Evolutionary conservation across 768 basidiomycete genomes (phyloP).

Genomic region (Tulasnella sp.): DNA sequence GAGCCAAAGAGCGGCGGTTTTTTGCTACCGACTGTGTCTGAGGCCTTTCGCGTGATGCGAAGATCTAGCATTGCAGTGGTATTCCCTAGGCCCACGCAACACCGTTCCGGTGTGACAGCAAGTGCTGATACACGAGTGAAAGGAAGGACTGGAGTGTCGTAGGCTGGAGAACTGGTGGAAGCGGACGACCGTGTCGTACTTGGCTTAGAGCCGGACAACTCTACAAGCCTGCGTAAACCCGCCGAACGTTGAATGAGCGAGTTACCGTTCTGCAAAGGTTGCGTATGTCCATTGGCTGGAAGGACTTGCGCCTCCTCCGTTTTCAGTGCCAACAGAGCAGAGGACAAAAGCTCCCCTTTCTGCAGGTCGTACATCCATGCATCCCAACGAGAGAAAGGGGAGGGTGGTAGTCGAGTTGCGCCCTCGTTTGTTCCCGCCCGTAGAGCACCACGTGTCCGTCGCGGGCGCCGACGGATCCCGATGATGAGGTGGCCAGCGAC

Average conservation of each 20-base stretch:
- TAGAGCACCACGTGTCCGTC: not conserved
- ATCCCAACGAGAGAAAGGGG: conserved; percentile 78
- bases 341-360: conserved; percentile 13
- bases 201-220: conserved; percentile 10
- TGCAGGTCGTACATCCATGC: conserved; percentile 50
- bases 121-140: conserved; percentile 25
- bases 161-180: not conserved
- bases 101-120: not conserved
- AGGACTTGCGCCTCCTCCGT: not conserved
- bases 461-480: conserved; percentile 62
- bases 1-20: not conserved
- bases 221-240: conserved; percentile 17
- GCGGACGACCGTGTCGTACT: not conserved
- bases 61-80: conserved; percentile 14
- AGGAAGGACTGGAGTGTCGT: conserved; percentile 12
- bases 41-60: not conserved
- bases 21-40: not conserved
- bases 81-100: conserved; percentile 15
- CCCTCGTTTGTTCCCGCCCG: not conserved
- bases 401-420: conserved; percentile 29
- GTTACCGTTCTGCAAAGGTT: not conserved
- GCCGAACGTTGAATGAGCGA: conserved; percentile 15
- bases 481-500: conserved; percentile 50
- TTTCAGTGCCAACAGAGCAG: conserved; percentile 2
- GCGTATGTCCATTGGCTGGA: not conserved